Conservation (phyloP, 2,329 filamentous ascomycete genomes). For the Fusarium tupiense region DNA sequence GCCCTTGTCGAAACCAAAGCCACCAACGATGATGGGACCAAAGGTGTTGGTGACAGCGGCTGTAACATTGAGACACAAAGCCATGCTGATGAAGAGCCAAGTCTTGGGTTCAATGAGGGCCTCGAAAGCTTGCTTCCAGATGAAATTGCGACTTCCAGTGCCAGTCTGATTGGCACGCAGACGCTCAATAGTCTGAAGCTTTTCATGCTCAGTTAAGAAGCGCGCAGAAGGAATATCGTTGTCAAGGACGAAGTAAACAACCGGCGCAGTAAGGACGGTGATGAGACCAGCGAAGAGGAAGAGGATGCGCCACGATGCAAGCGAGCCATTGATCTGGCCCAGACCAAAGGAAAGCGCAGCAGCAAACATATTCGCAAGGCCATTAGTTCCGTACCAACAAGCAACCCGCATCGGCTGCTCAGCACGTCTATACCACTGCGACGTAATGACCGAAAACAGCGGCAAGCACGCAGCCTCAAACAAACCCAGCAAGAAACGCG, state of each 20-base stretch:
- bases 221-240: conserved; percentile 65
- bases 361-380: conserved; percentile 65
- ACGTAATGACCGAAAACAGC: conserved; percentile 58
- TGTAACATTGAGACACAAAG: conserved; percentile 71
- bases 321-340: conserved; percentile 57
- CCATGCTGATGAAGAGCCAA: conserved; percentile 69
- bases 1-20: conserved; percentile 68
- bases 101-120: conserved; percentile 60
- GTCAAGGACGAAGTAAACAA: conserved; percentile 69
- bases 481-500: conserved; percentile 59
- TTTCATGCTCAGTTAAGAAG: conserved; percentile 72
- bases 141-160: conserved; percentile 75
- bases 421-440: conserved; percentile 57
- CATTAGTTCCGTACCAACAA: conserved; percentile 74
- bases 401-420: conserved; percentile 72
- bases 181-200: conserved; percentile 73
- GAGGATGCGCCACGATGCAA: conserved; percentile 57
- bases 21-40: conserved; percentile 69
- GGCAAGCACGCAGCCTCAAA: conserved; percentile 64
- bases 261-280: conserved; percentile 65
- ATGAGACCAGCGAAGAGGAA: conserved; percentile 71
- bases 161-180: conserved; percentile 80
- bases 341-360: conserved; percentile 66
- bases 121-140: conserved; percentile 70
- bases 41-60: conserved; percentile 72